Conservation (phyloP, 805 yeast genomes). For the Diddensiella transvaalensis region DNA sequence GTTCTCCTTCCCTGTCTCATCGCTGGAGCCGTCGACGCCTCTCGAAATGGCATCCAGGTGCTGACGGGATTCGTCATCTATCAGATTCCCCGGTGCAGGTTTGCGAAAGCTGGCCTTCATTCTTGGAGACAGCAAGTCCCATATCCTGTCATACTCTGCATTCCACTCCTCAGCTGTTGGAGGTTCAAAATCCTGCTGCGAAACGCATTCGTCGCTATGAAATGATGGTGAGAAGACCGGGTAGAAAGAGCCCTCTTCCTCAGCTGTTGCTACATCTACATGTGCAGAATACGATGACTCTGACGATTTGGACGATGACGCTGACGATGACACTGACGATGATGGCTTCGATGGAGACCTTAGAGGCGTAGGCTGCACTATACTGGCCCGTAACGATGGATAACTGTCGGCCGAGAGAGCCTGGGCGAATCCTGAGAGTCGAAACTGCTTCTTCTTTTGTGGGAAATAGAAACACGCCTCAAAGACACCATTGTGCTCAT, state of each 20-base stretch:
- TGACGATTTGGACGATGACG: slow-evolving; percentile 1
- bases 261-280: not conserved
- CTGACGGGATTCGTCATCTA: slow-evolving; percentile 53
- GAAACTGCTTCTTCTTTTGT: slow-evolving; percentile 59
- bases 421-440: slow-evolving; percentile 66
- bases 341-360: not conserved
- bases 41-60: slow-evolving; percentile 66
- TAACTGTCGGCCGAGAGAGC: slow-evolving; percentile 34
- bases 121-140: slow-evolving; percentile 56
- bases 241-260: slow-evolving; percentile 14
- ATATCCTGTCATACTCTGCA: slow-evolving; percentile 57
- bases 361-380: slow-evolving; percentile 16
- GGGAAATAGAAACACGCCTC: slow-evolving; percentile 78
- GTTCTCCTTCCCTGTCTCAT: slow-evolving; percentile 57
- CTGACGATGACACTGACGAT: slow-evolving; percentile 5
- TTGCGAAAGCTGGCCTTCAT: slow-evolving; percentile 65
- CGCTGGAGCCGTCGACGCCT: slow-evolving; percentile 76
- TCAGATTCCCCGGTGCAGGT: slow-evolving; percentile 64
- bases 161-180: slow-evolving; percentile 66
- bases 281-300: slow-evolving; percentile 2
- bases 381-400: slow-evolving; percentile 18
- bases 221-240: slow-evolving; percentile 21
- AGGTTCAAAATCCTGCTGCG: slow-evolving; percentile 13
- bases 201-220: not conserved
- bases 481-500: slow-evolving; percentile 45